Base-by-base conservation (phyloP, 148 eudicot species). In the Salicornia ramosissima region DNA sequence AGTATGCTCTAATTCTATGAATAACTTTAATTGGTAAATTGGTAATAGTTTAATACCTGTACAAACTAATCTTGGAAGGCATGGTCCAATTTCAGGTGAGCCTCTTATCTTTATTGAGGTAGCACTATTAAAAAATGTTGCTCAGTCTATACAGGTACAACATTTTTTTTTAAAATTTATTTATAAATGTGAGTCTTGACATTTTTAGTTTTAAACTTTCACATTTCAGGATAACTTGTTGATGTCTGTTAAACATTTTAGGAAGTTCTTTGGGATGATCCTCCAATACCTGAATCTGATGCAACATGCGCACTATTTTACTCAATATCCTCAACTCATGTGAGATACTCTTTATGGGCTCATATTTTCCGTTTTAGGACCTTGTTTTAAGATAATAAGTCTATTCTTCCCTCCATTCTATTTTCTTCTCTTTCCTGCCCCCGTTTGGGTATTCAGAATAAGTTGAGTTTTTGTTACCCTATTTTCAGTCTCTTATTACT, bases 41-140 rank as follows among this genome's bases (percentile, higher is more conserved):
- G 28, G 49, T 57, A 19, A 18, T n/a, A 30, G 24, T 8, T 66
- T 49, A 19, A 49, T 18, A 49, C 0, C 5, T 4, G 9, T 49
- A 49, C 63, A 60, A 62, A 36, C 72, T 72, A 64, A 77, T 47
- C 53, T 14, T 72, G 72, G 24, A 22, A 54, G 46, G 21, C 16
- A 50, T 61, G 16, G 7, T 69, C 64, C 24, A 69, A 28, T 70
- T 72, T 83, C 86, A 95, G 99, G 96, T 60, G 99, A 95, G 78
- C 99, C 99, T 55, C 85, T 95, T 72, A 95, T 95, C 62, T 95
- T 95, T 75, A 95, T 95, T 79, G 97, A 95, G 88, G 99, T 89
- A 77, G 97, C 99, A 69, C 87, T 95, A 52, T 39, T 84, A 80
- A 91, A 83, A 83, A 71, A 86, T 70, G 84, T 89, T 72, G 97